Base-by-base conservation (phyloP, 2,329 filamentous ascomycete species). In the Penicillium fuscoglaucum region DNA sequence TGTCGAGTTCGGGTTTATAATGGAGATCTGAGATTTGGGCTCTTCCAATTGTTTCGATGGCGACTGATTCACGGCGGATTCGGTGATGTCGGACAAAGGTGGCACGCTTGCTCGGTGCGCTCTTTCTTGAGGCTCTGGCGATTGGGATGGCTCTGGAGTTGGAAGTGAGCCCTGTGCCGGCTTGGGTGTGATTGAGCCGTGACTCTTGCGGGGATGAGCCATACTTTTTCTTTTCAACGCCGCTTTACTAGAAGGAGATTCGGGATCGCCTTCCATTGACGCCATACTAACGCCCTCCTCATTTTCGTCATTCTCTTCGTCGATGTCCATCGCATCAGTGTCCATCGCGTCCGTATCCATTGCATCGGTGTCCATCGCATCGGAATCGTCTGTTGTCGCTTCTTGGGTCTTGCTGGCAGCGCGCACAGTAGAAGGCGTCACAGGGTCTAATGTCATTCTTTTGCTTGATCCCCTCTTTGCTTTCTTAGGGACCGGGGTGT, bases 1-100 rank as follows among this genome's bases (percentile, higher is more conserved):
- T 0, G 90, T 90, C 66, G 91, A 85, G 77, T 91, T 87, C 2
- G 90, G 82, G 65, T 88, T 90, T 69, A 93, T 84, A 40, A 90
- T 89, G 1, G 80, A 77, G 31, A 84, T 80, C 59, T 81, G 67
- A 72, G 77, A 59, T 76, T 72, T 84, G 74, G 65, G 82, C 76
- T 65, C 75, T 65, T 74, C 73, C 15, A 63, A 44, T 54, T 65
- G 65, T 24, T 79, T 75, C 55, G 79, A 77, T 37, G 78, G 80
- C 58, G 81, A 80, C 63, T 87, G 84, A 72, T 91, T 92, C 67
- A 89, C 77, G 41, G 83, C 84, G 24, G 83, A 79, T 40, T 83
- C 80, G 15, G 90, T 93, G 62, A 92, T 90, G 70, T 96, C 90
- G 60, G 85, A 82, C 44, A 93, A 80, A 2, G 90, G 87, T 3